phyloP scores from a whole-genome alignment of 2,329 filamentous ascomycete genomes.

The Ceratocystis destructans region DNA sequence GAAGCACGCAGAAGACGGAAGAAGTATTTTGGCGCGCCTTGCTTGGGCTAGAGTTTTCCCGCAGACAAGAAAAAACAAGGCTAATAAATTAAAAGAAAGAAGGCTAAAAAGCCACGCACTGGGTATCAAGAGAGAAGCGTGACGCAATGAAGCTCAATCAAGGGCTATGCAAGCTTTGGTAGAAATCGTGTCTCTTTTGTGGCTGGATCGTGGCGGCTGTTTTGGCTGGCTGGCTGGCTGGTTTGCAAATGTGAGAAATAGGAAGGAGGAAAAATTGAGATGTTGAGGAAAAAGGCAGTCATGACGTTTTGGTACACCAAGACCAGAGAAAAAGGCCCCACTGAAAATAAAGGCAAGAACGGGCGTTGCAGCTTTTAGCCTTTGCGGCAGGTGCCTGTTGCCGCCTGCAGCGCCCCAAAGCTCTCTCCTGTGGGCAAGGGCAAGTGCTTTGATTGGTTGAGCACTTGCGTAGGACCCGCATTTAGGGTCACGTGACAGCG shows the following conservation, averaged over 20 bases:
- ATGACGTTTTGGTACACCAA: constrained; percentile 7
- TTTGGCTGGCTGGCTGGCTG: background rate
- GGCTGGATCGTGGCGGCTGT: background rate
- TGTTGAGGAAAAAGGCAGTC: background rate
- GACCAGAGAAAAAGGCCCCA: background rate
- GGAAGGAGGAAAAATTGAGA: background rate
- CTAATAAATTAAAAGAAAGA: constrained; percentile 4
- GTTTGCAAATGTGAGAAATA: background rate
- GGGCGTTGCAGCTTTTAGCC: background rate
- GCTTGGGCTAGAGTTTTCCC: background rate
- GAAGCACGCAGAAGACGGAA: constrained; percentile 7
- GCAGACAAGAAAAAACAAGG: background rate
- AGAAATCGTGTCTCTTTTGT: background rate
- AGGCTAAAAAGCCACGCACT: background rate
- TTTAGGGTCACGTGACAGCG: constrained; percentile 2
- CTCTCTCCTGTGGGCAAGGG: background rate
- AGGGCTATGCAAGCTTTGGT: background rate
- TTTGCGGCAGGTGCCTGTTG: background rate
- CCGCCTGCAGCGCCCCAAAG: background rate
- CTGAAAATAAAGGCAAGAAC: background rate
- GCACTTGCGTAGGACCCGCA: background rate
- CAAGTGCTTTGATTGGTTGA: background rate
- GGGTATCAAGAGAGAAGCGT: background rate
- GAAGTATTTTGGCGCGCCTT: background rate
- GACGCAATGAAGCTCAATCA: background rate